A percentile compares a stretch with the other conserved stretches of the same genome.
phyloP scores from a whole-genome alignment of 2,329 filamentous ascomycete species.

The Arthroderma sp. region DNA sequence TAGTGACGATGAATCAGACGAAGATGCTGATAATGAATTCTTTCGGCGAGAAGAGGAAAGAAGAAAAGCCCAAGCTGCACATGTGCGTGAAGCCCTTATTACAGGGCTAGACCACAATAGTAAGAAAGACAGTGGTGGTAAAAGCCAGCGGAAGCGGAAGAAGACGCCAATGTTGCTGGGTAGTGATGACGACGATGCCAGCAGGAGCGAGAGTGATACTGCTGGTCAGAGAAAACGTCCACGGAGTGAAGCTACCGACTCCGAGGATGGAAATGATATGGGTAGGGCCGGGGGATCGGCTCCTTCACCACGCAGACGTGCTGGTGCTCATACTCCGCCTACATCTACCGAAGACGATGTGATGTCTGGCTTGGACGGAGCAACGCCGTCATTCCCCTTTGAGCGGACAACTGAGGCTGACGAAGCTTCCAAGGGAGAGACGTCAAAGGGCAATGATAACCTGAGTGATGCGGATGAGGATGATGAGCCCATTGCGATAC shows the following conservation, averaged over 20 bases:
- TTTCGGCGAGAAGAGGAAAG: conserved; percentile 62
- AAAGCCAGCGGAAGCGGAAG: conserved; percentile 5
- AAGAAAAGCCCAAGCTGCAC: conserved; percentile 42
- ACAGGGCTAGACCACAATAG: conserved; percentile 18
- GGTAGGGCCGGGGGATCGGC: conserved; percentile 10
- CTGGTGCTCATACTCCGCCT: conserved; percentile 11
- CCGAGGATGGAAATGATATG: conserved; percentile 4
- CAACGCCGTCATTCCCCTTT: conserved; percentile 2
- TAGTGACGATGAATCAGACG: conserved; percentile 81
- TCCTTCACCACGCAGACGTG: conserved; percentile 1
- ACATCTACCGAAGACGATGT: conserved; percentile 21
- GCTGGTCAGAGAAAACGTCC: conserved; percentile 1
- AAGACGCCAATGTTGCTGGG: neutral
- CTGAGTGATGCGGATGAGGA: conserved; percentile 14
- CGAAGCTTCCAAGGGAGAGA: neutral
- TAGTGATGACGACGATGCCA: conserved; percentile 5
- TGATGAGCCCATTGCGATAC: conserved; percentile 19
- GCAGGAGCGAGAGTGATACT: neutral
- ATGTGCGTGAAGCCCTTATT: conserved; percentile 37
- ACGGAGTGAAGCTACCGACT: neutral
- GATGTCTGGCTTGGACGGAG: conserved; percentile 16
- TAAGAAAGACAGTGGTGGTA: conserved; percentile 11
- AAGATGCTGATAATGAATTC: conserved; percentile 58
- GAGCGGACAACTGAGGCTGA: neutral
- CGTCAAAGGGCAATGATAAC: neutral